Evolutionary conservation across 768 basidiomycete genomes (phyloP).

Genomic region (Chiua virens): DNA sequence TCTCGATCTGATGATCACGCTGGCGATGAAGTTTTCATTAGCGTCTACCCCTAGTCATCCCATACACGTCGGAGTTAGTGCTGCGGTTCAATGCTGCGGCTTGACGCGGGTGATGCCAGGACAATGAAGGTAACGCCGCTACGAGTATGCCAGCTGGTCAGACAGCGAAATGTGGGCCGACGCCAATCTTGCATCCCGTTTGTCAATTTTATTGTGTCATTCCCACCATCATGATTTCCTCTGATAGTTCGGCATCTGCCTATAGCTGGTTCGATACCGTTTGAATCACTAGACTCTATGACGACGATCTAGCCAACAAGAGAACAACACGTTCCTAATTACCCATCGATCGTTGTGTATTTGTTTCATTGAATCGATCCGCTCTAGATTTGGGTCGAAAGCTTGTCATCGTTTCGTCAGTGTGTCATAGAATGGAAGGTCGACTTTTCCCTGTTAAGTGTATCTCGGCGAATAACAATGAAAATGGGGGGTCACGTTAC

Average conservation of each 20-base stretch:
- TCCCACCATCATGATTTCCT: neutral
- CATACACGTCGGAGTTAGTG: too few relatives aligned
- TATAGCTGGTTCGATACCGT: neutral
- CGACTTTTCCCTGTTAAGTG: neutral
- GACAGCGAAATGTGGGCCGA: too few relatives aligned
- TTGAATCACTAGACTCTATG: conserved; percentile 2
- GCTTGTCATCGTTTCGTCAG: conserved; percentile 5
- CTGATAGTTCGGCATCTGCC: neutral
- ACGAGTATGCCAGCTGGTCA: too few relatives aligned
- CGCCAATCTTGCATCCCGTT: too few relatives aligned
- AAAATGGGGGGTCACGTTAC: conserved; percentile 7
- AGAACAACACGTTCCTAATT: neutral
- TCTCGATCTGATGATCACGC: too few relatives aligned
- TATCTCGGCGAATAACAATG: too few relatives aligned
- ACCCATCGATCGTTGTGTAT: neutral
- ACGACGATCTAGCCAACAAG: neutral
- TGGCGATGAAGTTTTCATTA: too few relatives aligned
- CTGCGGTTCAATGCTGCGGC: too few relatives aligned
- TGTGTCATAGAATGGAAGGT: conserved; percentile 19
- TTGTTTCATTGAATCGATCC: neutral
- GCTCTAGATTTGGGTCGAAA: conserved; percentile 6
- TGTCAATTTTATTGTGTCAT: too few relatives aligned
- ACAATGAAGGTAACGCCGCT: too few relatives aligned
- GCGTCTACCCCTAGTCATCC: too few relatives aligned
- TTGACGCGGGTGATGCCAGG: too few relatives aligned